Evolutionary conservation across 495 filamentous ascomycete genomes (phyloP), one percentile per base, ranked within the genome.

Genomic region (Extremus antarcticus): DNA sequence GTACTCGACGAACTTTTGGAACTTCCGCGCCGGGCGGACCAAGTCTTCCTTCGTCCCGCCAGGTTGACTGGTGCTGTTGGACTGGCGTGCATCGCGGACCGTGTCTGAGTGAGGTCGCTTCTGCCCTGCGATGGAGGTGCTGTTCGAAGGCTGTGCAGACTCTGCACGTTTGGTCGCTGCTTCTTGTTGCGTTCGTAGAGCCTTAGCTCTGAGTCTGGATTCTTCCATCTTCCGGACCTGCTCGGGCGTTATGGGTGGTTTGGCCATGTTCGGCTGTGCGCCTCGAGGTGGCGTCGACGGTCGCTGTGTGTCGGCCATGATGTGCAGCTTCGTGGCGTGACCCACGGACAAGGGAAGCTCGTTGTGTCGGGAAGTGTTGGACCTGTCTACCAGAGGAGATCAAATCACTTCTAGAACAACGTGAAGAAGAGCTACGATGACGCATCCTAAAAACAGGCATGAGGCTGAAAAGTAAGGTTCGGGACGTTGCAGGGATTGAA

Each of bases 1-100:
- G 68, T 95, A 96, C 55, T 98, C 92, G 60, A 98, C 87, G 70
- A 83, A 97, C 69, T 90, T 88, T 43, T 82, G 78, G 63, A 96
- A 95, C 61, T 91, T 95, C 53, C 78, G 79, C 47, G 82, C 85
- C 1, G 85, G 80, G 54, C 78, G 78, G 56, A 94, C 70, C 47
- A 66, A 72, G 25, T 76, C 74, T 21, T 81, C 78, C 32, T 50
- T 25, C 22, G 43, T 20, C 10, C 51, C 25, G 56, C 62, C 56
- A 53, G 60, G 47, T 21, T 51, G 56, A 56, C 43, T 47, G 39
- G 32, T 17, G 41, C 41, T 21, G n/a, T 45, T 21, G 4, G 41
- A 4, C n/a, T 45, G 41, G 7, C 41, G 41, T 21, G 41, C 41
- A 45, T 45, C 41, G 41, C 41, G 41, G 41, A 45, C 41, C 4